phyloP scores from a whole-genome alignment of 73 alveolate species.

The Tetrahymena elliotti region DNA sequence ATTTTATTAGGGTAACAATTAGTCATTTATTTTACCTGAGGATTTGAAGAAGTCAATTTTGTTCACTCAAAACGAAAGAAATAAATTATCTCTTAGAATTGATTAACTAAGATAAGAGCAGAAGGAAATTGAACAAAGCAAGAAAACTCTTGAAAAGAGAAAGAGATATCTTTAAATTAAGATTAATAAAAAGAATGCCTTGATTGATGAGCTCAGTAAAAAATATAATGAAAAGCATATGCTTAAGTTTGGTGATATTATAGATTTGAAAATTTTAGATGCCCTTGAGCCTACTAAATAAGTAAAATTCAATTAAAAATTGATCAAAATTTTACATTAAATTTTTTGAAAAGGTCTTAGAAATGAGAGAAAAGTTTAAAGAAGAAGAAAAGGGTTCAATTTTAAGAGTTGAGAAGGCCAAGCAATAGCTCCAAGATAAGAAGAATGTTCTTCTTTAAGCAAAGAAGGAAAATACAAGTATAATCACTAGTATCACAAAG shows the following conservation, averaged over 20 bases:
- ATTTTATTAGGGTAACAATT: not conserved
- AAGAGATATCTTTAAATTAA: conserved; percentile 58
- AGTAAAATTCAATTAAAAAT: not conserved
- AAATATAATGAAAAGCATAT: conserved; percentile 69
- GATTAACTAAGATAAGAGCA: conserved; percentile 39
- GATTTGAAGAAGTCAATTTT: conserved; percentile 55
- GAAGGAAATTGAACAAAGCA: conserved; percentile 58
- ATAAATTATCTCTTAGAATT: conserved; percentile 62
- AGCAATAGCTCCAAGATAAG: conserved; percentile 51
- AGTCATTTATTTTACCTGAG: not conserved
- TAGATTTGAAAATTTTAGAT: conserved; percentile 68
- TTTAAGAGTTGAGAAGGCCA: conserved; percentile 48
- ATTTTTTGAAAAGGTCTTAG: conserved; percentile 2
- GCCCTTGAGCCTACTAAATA: conserved; percentile 54
- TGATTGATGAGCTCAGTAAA: conserved; percentile 62
- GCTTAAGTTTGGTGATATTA: conserved; percentile 75
- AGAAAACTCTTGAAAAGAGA: conserved; percentile 39
- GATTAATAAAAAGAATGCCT: conserved; percentile 51
- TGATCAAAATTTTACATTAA: not conserved
- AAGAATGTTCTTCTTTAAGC: conserved; percentile 61
- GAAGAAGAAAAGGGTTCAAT: conserved; percentile 38
- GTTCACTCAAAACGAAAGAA: conserved; percentile 62
- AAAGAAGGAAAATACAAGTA: conserved; percentile 68
- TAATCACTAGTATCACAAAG: conserved; percentile 57
- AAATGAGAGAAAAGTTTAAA: conserved; percentile 38